Base-by-base conservation (phyloP, 148 eudicot species). In the Fagopyrum esculentum region DNA sequence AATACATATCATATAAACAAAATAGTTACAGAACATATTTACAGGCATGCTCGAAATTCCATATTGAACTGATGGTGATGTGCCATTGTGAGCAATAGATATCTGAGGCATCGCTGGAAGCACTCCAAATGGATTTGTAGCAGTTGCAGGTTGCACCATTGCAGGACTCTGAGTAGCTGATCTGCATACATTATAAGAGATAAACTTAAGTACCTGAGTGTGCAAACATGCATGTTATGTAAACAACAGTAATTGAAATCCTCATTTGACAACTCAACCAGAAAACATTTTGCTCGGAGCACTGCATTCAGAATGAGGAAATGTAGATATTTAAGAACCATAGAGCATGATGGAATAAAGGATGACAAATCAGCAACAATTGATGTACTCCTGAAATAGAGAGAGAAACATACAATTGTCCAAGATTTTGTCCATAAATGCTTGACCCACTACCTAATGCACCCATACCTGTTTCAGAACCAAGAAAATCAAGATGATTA, bases 11-110 rank as follows among this genome's bases (percentile, higher is more conserved):
- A 59, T 46, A 50, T 75, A 45, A 46, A 45, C 43, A 66, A 35
- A 35, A 2, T 66, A 66, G 43, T 19, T 52, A 70, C 26, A 45
- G 46, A 17, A 51, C 56, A 81, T 61, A 66, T 86, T 84, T 85
- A 95, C 99, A 59, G 99, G 99, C 89, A 95, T 82, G 82, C 87
- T 92, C 66, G 97, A 89, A 74, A 92, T 90, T 82, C 99, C 99
- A 86, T 92, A 95, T 77, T 95, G 99, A 79, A 95, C 82, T 69
- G 96, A 85, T 71, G 96, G 89, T 78, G 97, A 85, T 76, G 92
- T 80, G 77, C 99, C 96, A n/a, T 80, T 73, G 75, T 85, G 92
- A 26, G 92, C 98, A 84, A 95, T 87, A 75, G 98, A 92, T 84
- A 95, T 90, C 75, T 90, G 92, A 74, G 99, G 99, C 90, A 90